Base-by-base conservation (phyloP, 2,329 filamentous ascomycete genomes). In the Didymella arachidicola region DNA sequence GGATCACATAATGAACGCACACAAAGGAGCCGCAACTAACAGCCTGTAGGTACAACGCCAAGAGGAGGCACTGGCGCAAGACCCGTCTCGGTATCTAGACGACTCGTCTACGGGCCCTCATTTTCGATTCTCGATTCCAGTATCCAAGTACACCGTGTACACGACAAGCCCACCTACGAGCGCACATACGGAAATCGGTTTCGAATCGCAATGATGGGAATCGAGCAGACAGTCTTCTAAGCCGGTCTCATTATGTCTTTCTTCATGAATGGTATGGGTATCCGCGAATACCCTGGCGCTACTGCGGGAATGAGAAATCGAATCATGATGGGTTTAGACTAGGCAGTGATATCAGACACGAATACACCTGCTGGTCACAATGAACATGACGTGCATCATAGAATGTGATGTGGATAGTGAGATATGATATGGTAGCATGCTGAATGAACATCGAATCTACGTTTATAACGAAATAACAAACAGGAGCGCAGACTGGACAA, bases 61-160 rank as follows among this genome's bases (percentile, higher is more conserved):
- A 99, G 92, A 87, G 95, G 84, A 91, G 95, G 85, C 95, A 99
- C 83, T 99, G 95, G 95, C 92, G 95, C 87, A 99, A 99, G 94
- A 98, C 95, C 81, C 91, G 93, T 81, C 92, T 99, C 84, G 93
- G 93, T 80, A 96, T 99, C 87, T 99, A 95, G 87, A 87, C 83
- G 81, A 82, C 79, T 85, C 81, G 77, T 79, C 77, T 74, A 75
- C 69, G 67, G 74, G 65, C 63, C 57, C 66, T 64, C 68, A 63
- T 66, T 67, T 69, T 72, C 70, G 70, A 69, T 70, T 71, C 66
- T 68, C 72, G 66, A 68, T 66, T 63, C 63, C 60, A 63, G 60
- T 60, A 65, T 66, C 26, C 50, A 51, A 54, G 50, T 46, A 59
- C 50, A 49, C 39, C 34, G 29, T 43, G 56, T 59, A 59, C 56